Base-by-base conservation (phyloP, 2,329 filamentous ascomycete species). In the Gliomastix tumulicola region DNA sequence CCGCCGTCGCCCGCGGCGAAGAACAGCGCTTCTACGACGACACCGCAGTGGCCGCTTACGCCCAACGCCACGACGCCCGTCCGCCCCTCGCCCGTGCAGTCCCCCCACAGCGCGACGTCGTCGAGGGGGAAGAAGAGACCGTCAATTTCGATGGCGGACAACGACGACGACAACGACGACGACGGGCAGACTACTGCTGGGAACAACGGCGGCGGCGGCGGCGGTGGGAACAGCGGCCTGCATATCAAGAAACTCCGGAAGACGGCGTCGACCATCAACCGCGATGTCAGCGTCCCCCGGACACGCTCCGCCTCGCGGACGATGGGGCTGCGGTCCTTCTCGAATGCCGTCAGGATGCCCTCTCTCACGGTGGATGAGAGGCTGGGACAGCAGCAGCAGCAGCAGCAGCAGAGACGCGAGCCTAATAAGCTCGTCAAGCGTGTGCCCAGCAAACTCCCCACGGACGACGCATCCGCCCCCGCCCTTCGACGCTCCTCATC, bases 101-200 rank as follows among this genome's bases (percentile, higher is more conserved):
- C 58, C n/a, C 56, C 57, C 17, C 48, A 49, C 15, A 60, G 57
- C 38, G 50, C 43, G 21, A 45, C 44, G 19, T 60, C 55, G 12
- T 61, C 56, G 12, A 61, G 70, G 21, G 72, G 74, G 34, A 74
- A 65, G 35, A 76, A 76, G 54, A 69, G 73, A 27, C n/a, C n/a
- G n/a, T n/a, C n/a, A n/a, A n/a, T n/a, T n/a, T n/a, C n/a, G n/a
- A n/a, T n/a, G n/a, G 52, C 51, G 1, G 57, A 59, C 4, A 54
- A 57, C 12, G 59, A 61, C 16, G 56, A 63, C 34, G 44, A 54
- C 32, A 46, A 53, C 5, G 39, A 43, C 3, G 43, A 41, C 23
- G 41, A 36, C 6, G 30, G 13, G 27, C 21, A 39, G 28, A n/a
- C n/a, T n/a, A n/a, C n/a, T n/a, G 52, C 51, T 1, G 57, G 59